These are phyloP conservation scores for Anthracocystis panici-leucophaei DNA, from an alignment of 1,284 basidiomycete genomes.

Conservation along the genomic window DNA sequence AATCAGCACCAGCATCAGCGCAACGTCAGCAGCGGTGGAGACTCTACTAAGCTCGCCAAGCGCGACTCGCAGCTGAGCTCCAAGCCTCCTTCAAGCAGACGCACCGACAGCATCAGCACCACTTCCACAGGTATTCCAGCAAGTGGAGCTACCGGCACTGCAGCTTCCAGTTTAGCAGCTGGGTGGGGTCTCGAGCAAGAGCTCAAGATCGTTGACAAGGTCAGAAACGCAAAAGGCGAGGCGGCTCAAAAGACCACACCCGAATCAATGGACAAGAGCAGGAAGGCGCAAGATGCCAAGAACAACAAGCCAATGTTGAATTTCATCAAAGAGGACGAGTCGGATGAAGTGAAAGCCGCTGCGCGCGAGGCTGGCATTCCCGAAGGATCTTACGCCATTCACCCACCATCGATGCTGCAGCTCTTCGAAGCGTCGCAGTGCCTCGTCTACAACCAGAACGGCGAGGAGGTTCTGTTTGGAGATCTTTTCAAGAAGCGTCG, in stretches of 20 bases:
- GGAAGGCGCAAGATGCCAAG: constrained; percentile 20
- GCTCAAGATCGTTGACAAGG: constrained; percentile 38
- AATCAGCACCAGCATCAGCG: constrained; percentile 13
- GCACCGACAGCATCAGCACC: constrained; percentile 11
- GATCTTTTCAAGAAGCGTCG: constrained; percentile 77
- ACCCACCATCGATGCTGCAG: constrained; percentile 60
- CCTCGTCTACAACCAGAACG: constrained; percentile 77
- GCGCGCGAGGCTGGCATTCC: constrained; percentile 49
- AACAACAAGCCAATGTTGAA: constrained; percentile 25
- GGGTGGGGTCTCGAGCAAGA: constrained; percentile 50
- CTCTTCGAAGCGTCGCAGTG: constrained; percentile 77
- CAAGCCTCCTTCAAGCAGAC: constrained; percentile 8
- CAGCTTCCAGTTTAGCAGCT: not conserved
- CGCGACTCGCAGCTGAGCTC: constrained; percentile 17
- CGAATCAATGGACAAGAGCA: constrained; percentile 34
- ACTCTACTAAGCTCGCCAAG: constrained; percentile 6
- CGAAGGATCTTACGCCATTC: constrained; percentile 58
- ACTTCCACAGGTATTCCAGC: not conserved
- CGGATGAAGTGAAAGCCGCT: constrained; percentile 46
- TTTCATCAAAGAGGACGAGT: constrained; percentile 38
- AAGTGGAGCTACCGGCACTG: not conserved
- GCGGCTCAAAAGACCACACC: constrained; percentile 6
- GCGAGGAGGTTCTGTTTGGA: constrained; percentile 78
- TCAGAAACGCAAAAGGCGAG: constrained; percentile 10
- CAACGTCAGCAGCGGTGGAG: constrained; percentile 3